These are phyloP conservation scores for Pulveroboletus sp. DNA, from an alignment of 768 basidiomycete species.

Conservation along the genomic window DNA sequence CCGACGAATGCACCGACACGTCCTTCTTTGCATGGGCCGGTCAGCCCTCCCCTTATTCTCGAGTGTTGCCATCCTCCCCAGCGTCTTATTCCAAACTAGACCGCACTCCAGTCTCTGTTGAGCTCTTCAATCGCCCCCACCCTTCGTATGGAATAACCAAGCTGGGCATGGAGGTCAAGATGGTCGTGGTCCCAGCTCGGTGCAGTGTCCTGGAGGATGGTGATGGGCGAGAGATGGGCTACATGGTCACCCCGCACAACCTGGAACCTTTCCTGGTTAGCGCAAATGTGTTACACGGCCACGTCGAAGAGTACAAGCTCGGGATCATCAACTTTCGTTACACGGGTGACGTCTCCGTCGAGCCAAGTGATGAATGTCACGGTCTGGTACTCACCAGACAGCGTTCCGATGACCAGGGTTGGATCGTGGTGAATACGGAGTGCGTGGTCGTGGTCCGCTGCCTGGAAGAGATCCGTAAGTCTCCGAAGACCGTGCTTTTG, in stretches of 20 bases:
- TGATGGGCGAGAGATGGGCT: conserved; percentile 10
- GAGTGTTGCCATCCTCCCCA: too few relatives aligned
- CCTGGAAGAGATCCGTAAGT: conserved; percentile 1
- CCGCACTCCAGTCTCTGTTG: background rate
- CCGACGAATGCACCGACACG: too few relatives aligned
- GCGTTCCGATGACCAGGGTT: conserved; percentile 9
- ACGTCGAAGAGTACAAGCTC: conserved; percentile 3
- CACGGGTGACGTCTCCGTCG: background rate
- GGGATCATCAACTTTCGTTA: conserved; percentile 10
- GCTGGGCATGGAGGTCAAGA: conserved; percentile 11
- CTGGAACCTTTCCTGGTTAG: conserved; percentile 7
- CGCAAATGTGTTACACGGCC: conserved; percentile 2
- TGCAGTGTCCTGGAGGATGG: conserved; percentile 11
- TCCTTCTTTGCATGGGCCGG: too few relatives aligned
- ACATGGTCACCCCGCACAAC: conserved; percentile 3
- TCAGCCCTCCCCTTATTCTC: too few relatives aligned
- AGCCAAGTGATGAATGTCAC: conserved; percentile 5
- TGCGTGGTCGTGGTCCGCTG: conserved; percentile 13
- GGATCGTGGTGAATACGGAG: conserved; percentile 16
- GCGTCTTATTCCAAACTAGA: conserved; percentile 9
- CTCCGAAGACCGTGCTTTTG: conserved; percentile 4
- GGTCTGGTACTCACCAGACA: conserved; percentile 7
- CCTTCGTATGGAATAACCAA: conserved; percentile 14
- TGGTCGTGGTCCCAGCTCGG: conserved; percentile 8
- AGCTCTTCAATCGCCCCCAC: conserved; percentile 2